Conservation (phyloP, 768 basidiomycete genomes). For the Cytidiella melzeri region DNA sequence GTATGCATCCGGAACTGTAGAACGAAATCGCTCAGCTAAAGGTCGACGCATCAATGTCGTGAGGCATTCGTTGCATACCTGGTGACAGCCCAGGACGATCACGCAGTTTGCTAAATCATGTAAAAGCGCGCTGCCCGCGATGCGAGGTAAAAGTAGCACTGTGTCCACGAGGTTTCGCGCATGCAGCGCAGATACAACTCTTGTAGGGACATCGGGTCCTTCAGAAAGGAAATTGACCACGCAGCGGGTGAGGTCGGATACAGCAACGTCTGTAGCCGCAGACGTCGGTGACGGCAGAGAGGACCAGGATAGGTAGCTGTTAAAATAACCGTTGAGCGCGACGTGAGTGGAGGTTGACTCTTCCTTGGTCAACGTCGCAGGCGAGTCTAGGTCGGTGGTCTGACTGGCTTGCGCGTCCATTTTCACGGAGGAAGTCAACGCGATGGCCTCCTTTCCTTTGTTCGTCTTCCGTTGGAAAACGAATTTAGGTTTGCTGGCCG, state of each 20-base stretch:
- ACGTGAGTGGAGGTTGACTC: neutral
- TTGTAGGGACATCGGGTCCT: constrained; percentile 11
- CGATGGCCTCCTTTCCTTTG: constrained; percentile 5
- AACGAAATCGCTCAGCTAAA: too few relatives aligned
- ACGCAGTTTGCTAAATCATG: constrained; percentile 57
- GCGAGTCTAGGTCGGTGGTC: neutral
- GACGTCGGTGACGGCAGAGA: constrained; percentile 32
- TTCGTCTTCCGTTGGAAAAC: constrained; percentile 49
- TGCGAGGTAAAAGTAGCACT: constrained; percentile 56
- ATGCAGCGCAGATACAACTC: constrained; percentile 53
- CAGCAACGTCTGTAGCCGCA: constrained; percentile 46
- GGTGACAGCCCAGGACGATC: constrained; percentile 72
- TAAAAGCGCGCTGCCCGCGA: constrained; percentile 69
- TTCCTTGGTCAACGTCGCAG: neutral
- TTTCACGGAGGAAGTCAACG: neutral
- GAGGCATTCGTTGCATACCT: too few relatives aligned
- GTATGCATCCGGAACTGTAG: constrained; percentile 83
- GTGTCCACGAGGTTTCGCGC: constrained; percentile 53
- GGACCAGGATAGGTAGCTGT: constrained; percentile 40
- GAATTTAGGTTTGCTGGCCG: constrained; percentile 55
- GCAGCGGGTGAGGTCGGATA: constrained; percentile 62
- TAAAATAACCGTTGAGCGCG: constrained; percentile 37
- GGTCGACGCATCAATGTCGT: too few relatives aligned
- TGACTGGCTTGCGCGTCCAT: neutral
- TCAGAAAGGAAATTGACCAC: constrained; percentile 58